A percentile compares a stretch with the other conserved stretches of the same genome.
Conservation (phyloP, 306 rosid species). For the Alnus glutinosa region DNA sequence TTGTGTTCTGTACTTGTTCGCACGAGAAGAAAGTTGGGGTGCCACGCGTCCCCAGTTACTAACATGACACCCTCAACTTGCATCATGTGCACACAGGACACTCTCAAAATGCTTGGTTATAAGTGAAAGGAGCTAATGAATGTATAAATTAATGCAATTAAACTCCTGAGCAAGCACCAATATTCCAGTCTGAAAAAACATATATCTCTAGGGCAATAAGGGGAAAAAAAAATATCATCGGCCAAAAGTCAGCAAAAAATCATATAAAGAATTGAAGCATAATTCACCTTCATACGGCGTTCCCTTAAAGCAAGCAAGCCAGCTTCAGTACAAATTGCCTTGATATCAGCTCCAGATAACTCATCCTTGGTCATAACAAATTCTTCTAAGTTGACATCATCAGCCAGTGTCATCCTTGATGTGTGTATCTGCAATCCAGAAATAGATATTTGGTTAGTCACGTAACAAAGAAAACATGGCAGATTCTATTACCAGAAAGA, state of each 20-base stretch:
- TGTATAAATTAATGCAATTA: not conserved
- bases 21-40: no score
- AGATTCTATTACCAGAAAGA: constrained; percentile 9
- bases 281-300: constrained; percentile 92
- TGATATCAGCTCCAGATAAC: constrained; percentile 97
- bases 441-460: constrained; percentile 16
- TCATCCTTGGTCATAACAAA: constrained; percentile 99
- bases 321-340: constrained; percentile 98
- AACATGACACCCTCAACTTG: no score
- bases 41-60: no score
- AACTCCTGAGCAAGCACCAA: not conserved
- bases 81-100: no score
- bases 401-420: constrained; percentile 95
- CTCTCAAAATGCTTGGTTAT: no score
- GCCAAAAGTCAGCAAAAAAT: not conserved
- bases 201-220: not conserved
- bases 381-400: constrained; percentile 96
- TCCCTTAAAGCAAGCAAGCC: constrained; percentile 93
- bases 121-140: not conserved
- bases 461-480: constrained; percentile 3
- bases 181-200: not conserved
- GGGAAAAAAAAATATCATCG: not conserved
- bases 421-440: constrained; percentile 79
- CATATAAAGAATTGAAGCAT: constrained; percentile 13
- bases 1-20: no score